A percentile compares a stretch with the other conserved stretches of the same genome.
These are phyloP conservation scores for Buddleja alternifolia DNA, from an alignment of 257 asterid species.

Conservation along the genomic window DNA sequence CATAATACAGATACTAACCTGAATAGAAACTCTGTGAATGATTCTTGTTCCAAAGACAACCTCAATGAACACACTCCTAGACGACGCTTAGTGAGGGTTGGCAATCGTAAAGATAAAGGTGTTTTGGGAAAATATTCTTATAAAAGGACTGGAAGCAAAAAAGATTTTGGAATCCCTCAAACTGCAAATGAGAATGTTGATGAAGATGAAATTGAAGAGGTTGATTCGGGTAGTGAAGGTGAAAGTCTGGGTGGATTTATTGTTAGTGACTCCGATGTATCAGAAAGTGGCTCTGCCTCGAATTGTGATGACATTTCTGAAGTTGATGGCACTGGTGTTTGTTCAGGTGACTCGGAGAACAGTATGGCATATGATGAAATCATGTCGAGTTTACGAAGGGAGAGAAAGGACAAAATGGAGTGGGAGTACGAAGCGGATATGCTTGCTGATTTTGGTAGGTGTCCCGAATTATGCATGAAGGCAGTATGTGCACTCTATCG, in stretches of 20 bases:
- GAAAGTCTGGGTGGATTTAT: slow-evolving; percentile 61
- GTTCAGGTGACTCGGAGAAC: slow-evolving; percentile 34
- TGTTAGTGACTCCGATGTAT: slow-evolving; percentile 43
- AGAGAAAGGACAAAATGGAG: slow-evolving; percentile 41
- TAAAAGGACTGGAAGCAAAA: slow-evolving; percentile 22
- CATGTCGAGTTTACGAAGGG: slow-evolving; percentile 55
- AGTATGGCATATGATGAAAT: slow-evolving; percentile 44
- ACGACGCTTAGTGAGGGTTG: slow-evolving; percentile 40
- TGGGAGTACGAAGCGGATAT: slow-evolving; percentile 72
- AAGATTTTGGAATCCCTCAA: slow-evolving; percentile 4
- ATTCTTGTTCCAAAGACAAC: slow-evolving; percentile 31
- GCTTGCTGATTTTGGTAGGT: slow-evolving; percentile 67
- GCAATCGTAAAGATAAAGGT: slow-evolving; percentile 28
- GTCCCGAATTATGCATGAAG: slow-evolving; percentile 65
- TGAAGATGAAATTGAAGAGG: slow-evolving; percentile 43
- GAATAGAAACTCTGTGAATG: slow-evolving; percentile 9
- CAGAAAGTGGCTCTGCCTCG: slow-evolving; percentile 35
- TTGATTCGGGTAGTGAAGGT: slow-evolving; percentile 48
- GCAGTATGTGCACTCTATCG: slow-evolving; percentile 75
- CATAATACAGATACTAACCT: slow-evolving; percentile 7
- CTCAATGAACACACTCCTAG: slow-evolving; percentile 29
- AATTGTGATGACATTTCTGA: slow-evolving; percentile 28
- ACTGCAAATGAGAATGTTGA: slow-evolving; percentile 15
- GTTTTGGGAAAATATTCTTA: slow-evolving; percentile 16
- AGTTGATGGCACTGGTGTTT: slow-evolving; percentile 28